These are phyloP conservation scores for Elsinoe perseae DNA, from an alignment of 2,329 filamentous ascomycete genomes.

Conservation along the genomic window DNA sequence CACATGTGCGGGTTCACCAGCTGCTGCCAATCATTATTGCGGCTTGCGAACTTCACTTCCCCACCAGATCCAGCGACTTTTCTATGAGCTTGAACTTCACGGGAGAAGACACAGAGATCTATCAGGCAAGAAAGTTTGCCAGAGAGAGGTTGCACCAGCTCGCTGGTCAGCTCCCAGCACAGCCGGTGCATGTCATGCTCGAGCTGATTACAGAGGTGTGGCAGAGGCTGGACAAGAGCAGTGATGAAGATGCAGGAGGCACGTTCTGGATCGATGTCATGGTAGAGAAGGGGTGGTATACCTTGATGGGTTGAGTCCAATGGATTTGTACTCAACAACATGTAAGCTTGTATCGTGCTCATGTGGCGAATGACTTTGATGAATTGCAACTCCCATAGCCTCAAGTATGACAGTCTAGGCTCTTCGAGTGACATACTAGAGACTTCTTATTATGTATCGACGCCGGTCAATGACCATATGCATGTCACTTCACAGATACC, in stretches of 20 bases:
- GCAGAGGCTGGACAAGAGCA: slow-evolving; percentile 38
- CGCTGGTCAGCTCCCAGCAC: slow-evolving; percentile 42
- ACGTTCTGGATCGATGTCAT: slow-evolving; percentile 53
- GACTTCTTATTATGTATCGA: too few relatives aligned
- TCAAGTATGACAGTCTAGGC: too few relatives aligned
- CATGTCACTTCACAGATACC: background rate
- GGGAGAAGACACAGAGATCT: slow-evolving; percentile 36
- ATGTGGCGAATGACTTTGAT: too few relatives aligned
- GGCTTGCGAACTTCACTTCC: slow-evolving; percentile 42
- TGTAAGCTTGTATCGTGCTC: too few relatives aligned
- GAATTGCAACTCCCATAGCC: too few relatives aligned
- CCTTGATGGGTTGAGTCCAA: slow-evolving; percentile 41
- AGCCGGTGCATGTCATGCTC: slow-evolving; percentile 45
- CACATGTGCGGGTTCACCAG: slow-evolving; percentile 48
- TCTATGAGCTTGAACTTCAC: slow-evolving; percentile 9
- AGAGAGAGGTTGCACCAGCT: slow-evolving; percentile 40
- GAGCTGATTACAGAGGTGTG: slow-evolving; percentile 47
- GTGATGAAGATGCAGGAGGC: slow-evolving; percentile 33
- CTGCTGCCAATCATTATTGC: slow-evolving; percentile 48
- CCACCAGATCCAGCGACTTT: slow-evolving; percentile 24
- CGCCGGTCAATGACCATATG: too few relatives aligned
- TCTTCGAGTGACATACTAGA: too few relatives aligned
- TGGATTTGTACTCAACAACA: too few relatives aligned
- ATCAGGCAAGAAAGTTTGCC: slow-evolving; percentile 41
- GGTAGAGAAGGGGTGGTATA: slow-evolving; percentile 52